Evolutionary conservation across 192 early-diverging fungal species (phyloP).

Genomic region (Backusella westeae): DNA sequence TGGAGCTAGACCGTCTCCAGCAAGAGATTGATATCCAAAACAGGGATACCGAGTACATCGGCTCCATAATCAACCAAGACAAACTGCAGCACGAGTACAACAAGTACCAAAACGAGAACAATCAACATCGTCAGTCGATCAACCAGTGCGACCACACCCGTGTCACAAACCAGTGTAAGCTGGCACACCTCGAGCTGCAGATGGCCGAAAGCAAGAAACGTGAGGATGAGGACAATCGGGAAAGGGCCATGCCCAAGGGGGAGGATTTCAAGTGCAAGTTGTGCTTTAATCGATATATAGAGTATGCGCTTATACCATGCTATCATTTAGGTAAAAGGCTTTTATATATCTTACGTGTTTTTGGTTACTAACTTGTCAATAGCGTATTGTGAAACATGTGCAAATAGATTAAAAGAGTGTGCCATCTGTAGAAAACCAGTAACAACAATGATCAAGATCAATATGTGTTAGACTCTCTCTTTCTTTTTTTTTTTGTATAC

Average conservation of each 20-base stretch:
- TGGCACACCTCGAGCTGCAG: not conserved
- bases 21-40: not conserved
- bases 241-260: not conserved
- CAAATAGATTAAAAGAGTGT: slow-evolving; percentile 31
- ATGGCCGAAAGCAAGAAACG: not conserved
- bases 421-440: slow-evolving; percentile 36
- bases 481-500: not conserved
- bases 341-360: no score
- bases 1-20: not conserved
- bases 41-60: not conserved
- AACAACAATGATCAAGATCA: slow-evolving; percentile 6
- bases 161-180: not conserved
- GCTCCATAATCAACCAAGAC: not conserved
- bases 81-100: not conserved
- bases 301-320: slow-evolving; percentile 40
- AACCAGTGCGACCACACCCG: not conserved
- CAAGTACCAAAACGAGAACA: not conserved
- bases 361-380: not conserved
- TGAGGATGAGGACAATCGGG: not conserved
- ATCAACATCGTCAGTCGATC: not conserved
- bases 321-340: slow-evolving; percentile 29
- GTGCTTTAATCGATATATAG: slow-evolving; percentile 36
- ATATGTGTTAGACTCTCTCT: not conserved
- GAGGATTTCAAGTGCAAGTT: slow-evolving; percentile 38
- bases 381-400: slow-evolving; percentile 40